Evolutionary conservation across 768 basidiomycete genomes (phyloP).

Genomic region (Asterophora lycoperdoides): DNA sequence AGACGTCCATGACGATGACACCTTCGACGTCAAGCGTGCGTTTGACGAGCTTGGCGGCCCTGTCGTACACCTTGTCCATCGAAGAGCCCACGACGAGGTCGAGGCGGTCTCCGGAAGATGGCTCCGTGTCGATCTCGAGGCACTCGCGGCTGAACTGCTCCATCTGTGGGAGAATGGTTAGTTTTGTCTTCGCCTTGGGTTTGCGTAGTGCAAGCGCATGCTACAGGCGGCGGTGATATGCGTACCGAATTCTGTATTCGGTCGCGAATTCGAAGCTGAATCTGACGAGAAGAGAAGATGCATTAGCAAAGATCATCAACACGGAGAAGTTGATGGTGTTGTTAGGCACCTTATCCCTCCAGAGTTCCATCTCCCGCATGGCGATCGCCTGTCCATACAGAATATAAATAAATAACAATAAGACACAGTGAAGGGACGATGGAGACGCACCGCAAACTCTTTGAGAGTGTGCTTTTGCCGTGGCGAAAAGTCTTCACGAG

Average conservation of each 20-base stretch:
- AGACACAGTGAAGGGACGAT: neutral
- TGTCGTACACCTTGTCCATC: slow-evolving; percentile 89
- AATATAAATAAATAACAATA: neutral
- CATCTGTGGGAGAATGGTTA: slow-evolving; percentile 50
- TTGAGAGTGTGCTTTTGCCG: slow-evolving; percentile 88
- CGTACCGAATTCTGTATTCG: slow-evolving; percentile 85
- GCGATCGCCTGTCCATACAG: slow-evolving; percentile 58
- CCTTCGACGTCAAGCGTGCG: slow-evolving; percentile 91
- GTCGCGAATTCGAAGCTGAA: slow-evolving; percentile 86
- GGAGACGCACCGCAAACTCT: slow-evolving; percentile 71
- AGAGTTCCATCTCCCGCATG: slow-evolving; percentile 94
- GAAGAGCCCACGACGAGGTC: slow-evolving; percentile 36
- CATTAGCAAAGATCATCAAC: neutral
- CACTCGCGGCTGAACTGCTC: slow-evolving; percentile 94
- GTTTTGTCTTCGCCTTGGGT: neutral
- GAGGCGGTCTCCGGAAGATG: slow-evolving; percentile 31
- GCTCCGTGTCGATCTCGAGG: slow-evolving; percentile 80
- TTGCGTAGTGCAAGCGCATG: neutral
- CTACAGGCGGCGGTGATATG: neutral
- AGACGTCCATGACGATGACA: slow-evolving; percentile 88
- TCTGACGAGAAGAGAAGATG: slow-evolving; percentile 36
- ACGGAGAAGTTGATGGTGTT: neutral
- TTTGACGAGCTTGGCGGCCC: slow-evolving; percentile 86
- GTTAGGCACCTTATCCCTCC: slow-evolving; percentile 77
- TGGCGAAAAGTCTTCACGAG: slow-evolving; percentile 81